Percentiles rank a stretch among this genome's conserved stretches.
Conservation (phyloP, 108 stramenopile genomes). For the Thalassiosira profunda region DNA sequence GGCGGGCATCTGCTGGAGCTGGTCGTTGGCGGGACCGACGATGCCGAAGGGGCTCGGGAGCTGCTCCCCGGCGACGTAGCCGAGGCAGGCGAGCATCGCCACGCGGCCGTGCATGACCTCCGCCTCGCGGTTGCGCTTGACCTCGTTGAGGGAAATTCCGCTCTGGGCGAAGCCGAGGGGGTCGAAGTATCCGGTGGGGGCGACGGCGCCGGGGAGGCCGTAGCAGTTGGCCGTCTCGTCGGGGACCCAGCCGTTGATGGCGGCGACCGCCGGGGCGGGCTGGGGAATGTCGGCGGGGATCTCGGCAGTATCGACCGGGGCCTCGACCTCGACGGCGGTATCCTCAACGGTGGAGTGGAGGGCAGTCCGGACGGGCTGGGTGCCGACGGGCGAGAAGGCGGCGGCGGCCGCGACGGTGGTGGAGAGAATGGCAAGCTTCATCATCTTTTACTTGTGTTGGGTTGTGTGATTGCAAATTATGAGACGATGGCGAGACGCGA, state of each 20-base stretch:
- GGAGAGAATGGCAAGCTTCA: slow-evolving; percentile 41
- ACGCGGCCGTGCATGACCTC: slow-evolving; percentile 77
- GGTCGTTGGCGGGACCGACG: slow-evolving; percentile 82
- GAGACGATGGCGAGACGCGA: no score
- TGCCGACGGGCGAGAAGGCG: slow-evolving; percentile 28
- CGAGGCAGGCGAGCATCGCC: slow-evolving; percentile 71
- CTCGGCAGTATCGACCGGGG: slow-evolving; percentile 7
- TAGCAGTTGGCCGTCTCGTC: slow-evolving; percentile 44
- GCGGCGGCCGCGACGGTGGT: slow-evolving; percentile 10
- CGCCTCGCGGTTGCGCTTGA: slow-evolving; percentile 75
- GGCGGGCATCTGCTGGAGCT: slow-evolving; percentile 67
- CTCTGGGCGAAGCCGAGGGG: slow-evolving; percentile 71
- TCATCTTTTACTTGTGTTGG: no score
- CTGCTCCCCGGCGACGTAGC: slow-evolving; percentile 54
- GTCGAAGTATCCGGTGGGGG: slow-evolving; percentile 73
- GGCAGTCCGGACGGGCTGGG: neutral
- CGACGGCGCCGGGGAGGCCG: slow-evolving; percentile 69
- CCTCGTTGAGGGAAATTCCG: slow-evolving; percentile 55
- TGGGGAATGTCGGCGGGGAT: slow-evolving; percentile 11
- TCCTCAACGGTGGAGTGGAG: slow-evolving; percentile 15
- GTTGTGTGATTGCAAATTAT: no score
- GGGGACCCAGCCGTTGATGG: slow-evolving; percentile 72
- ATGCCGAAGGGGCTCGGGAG: slow-evolving; percentile 48
- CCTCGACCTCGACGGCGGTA: neutral
- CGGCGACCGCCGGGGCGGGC: slow-evolving; percentile 5